A percentile compares a stretch with the other conserved stretches of the same genome.
phyloP scores from a whole-genome alignment of 2,329 filamentous ascomycete genomes.

The Calonectria pauciramosa region DNA sequence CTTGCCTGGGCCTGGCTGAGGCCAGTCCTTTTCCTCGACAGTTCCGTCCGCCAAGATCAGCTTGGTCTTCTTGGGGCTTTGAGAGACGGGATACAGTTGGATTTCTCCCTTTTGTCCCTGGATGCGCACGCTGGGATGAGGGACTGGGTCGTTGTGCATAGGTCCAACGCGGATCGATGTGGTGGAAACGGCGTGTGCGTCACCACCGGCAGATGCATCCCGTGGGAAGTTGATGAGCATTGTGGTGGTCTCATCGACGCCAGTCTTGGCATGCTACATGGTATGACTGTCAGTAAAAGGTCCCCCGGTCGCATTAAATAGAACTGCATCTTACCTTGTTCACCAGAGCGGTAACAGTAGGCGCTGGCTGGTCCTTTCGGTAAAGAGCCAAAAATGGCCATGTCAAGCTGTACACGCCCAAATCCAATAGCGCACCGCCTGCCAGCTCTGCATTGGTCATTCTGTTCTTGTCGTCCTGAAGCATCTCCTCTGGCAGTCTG shows the following conservation, averaged over 20 bases:
- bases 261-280: conserved; percentile 58
- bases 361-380: conserved; percentile 67
- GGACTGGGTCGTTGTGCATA: conserved; percentile 71
- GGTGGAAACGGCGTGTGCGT: conserved; percentile 78
- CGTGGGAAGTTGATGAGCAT: conserved; percentile 81
- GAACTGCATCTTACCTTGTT: conserved; percentile 42
- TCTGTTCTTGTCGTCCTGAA: conserved; percentile 64
- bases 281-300: background rate
- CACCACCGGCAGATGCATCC: conserved; percentile 51
- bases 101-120: conserved; percentile 86
- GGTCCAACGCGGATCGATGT: conserved; percentile 66
- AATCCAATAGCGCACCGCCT: conserved; percentile 83
- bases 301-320: background rate
- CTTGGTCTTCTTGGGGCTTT: conserved; percentile 73
- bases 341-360: conserved; percentile 77
- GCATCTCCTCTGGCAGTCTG: conserved; percentile 7
- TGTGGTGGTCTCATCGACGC: conserved; percentile 82
- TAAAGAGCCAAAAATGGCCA: conserved; percentile 92
- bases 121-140: conserved; percentile 77
- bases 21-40: conserved; percentile 61
- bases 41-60: conserved; percentile 67
- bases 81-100: conserved; percentile 79
- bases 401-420: conserved; percentile 88
- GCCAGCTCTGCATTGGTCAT: conserved; percentile 87
- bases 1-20: conserved; percentile 62